These are phyloP conservation scores for Pulveroboletus sp. DNA, from an alignment of 768 basidiomycete species.

Conservation along the genomic window DNA sequence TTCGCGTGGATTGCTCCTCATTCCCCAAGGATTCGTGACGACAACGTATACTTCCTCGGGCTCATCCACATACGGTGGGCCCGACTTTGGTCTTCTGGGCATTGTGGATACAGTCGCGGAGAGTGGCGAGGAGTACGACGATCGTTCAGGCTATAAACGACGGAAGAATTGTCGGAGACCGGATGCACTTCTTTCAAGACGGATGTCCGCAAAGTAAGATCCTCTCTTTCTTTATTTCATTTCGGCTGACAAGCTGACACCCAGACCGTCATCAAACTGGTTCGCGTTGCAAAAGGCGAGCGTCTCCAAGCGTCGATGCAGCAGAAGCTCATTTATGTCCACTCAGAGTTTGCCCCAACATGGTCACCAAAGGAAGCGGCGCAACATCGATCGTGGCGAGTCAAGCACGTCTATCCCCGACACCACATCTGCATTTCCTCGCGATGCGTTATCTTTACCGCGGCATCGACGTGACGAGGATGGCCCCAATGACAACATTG, in stretches of 20 bases:
- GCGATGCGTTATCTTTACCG: slow-evolving; percentile 7
- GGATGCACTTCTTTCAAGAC: slow-evolving; percentile 6
- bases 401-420: background rate
- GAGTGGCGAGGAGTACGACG: slow-evolving; percentile 3
- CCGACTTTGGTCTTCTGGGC: slow-evolving; percentile 21
- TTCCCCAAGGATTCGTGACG: slow-evolving; percentile 25
- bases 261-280: slow-evolving; percentile 53
- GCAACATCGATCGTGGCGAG: slow-evolving; percentile 14
- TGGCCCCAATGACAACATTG: slow-evolving; percentile 8
- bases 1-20: background rate
- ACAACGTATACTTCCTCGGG: slow-evolving; percentile 23
- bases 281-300: slow-evolving; percentile 50
- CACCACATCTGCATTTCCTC: background rate
- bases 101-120: slow-evolving; percentile 1
- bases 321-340: background rate
- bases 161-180: slow-evolving; percentile 17
- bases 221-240: background rate
- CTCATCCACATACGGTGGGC: slow-evolving; percentile 26
- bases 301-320: background rate
- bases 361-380: slow-evolving; percentile 14
- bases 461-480: background rate
- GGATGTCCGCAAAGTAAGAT: slow-evolving; percentile 2
- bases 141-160: background rate
- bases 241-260: slow-evolving; percentile 3
- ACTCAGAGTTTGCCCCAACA: slow-evolving; percentile 9